Conservation (phyloP, 2,329 filamentous ascomycete species). For the Colletotrichum sp. region DNA sequence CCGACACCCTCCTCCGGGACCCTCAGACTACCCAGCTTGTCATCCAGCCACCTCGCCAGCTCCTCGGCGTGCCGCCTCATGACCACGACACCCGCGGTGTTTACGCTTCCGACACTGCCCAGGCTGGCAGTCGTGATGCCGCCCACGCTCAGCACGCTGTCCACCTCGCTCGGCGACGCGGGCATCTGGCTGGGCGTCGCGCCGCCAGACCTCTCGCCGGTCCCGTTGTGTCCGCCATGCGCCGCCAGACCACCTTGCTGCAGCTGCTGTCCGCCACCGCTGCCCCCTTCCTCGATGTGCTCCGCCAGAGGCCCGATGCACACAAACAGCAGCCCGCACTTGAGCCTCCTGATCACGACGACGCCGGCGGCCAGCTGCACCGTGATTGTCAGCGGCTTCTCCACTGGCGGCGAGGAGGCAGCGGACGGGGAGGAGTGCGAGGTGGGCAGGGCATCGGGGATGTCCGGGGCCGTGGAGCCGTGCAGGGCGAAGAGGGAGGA, state of each 20-base stretch:
- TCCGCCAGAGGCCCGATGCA: conserved; percentile 56
- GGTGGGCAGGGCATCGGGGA: conserved; percentile 47
- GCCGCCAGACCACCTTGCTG: not conserved
- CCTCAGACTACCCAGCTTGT: conserved; percentile 58
- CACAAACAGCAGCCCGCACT: conserved; percentile 66
- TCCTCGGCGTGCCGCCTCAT: conserved; percentile 64
- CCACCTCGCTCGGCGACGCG: conserved; percentile 48
- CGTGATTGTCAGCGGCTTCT: conserved; percentile 52
- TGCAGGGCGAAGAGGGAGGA: conserved; percentile 67
- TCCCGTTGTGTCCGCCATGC: not conserved
- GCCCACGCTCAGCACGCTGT: conserved; percentile 51
- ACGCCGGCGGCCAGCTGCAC: conserved; percentile 64
- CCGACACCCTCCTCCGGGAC: conserved; percentile 59
- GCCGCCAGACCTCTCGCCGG: conserved; percentile 30
- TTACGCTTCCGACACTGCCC: conserved; percentile 41
- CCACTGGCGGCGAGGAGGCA: conserved; percentile 12
- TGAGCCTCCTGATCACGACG: conserved; percentile 62
- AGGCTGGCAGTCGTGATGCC: conserved; percentile 48
- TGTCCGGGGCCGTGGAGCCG: conserved; percentile 45
- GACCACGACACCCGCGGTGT: conserved; percentile 51
- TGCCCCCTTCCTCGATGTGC: conserved; percentile 14
- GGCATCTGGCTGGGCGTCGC: conserved; percentile 26
- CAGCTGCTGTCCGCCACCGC: conserved; percentile 18
- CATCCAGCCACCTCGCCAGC: conserved; percentile 64
- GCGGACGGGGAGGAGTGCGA: conserved; percentile 29